These are phyloP conservation scores for Podila epicladia DNA, from an alignment of 192 early-diverging fungal genomes.

Conservation along the genomic window DNA sequence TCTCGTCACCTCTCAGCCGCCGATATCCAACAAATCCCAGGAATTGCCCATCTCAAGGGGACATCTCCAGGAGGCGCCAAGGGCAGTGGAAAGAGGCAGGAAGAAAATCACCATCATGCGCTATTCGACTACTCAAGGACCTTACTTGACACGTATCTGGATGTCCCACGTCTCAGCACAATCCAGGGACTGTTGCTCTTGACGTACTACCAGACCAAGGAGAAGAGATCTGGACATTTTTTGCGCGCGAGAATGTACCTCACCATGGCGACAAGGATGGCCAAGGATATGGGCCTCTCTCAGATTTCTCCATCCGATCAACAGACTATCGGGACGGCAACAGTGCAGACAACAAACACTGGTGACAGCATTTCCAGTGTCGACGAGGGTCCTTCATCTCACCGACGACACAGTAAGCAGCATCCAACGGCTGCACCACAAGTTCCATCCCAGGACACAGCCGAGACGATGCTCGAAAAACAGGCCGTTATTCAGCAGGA, in stretches of 20 bases:
- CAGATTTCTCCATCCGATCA: neutral
- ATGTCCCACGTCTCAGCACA: conserved; percentile 60
- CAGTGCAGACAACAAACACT: neutral
- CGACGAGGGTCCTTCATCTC: neutral
- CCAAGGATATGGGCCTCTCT: conserved; percentile 71
- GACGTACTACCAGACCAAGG: conserved; percentile 59
- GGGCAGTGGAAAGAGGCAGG: neutral
- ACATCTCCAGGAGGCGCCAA: neutral
- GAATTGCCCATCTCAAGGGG: neutral
- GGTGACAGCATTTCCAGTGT: neutral
- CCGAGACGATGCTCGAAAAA: conserved; percentile 1
- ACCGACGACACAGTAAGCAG: neutral
- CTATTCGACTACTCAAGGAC: conserved; percentile 31
- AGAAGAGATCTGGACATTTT: conserved; percentile 50
- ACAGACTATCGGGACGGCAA: neutral
- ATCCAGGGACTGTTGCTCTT: conserved; percentile 63
- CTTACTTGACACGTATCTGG: conserved; percentile 57
- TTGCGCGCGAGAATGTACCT: conserved; percentile 54
- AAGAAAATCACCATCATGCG: conserved; percentile 11
- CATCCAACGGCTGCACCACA: neutral
- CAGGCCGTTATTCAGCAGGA: conserved; percentile 18
- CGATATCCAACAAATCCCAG: conserved; percentile 11
- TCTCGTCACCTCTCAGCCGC: conserved; percentile 16
- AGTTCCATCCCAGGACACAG: neutral
- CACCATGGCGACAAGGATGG: conserved; percentile 69